Conservation (phyloP, 805 yeast species). For the Myxozyma neglecta region DNA sequence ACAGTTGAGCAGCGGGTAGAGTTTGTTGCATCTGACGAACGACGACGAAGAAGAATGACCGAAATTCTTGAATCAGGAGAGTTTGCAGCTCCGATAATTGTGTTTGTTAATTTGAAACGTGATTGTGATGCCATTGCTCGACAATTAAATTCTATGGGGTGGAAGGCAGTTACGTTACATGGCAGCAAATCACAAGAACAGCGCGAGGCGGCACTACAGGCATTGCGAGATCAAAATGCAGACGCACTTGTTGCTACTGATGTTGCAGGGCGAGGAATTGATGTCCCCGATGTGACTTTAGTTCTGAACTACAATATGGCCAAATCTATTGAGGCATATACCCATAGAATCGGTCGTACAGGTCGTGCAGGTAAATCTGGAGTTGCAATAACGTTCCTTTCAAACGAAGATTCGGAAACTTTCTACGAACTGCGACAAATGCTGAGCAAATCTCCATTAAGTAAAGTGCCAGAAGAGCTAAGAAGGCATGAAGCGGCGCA, state of each 20-base stretch:
- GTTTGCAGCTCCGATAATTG: slow-evolving; percentile 61
- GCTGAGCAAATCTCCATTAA: slow-evolving; percentile 45
- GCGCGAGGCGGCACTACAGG: slow-evolving; percentile 72
- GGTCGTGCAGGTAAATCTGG: slow-evolving; percentile 92
- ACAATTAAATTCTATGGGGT: slow-evolving; percentile 50
- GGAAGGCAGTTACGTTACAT: slow-evolving; percentile 65
- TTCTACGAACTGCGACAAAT: slow-evolving; percentile 54
- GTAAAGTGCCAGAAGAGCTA: slow-evolving; percentile 47
- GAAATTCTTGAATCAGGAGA: slow-evolving; percentile 42
- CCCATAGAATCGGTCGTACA: slow-evolving; percentile 94
- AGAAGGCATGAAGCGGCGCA: slow-evolving; percentile 12
- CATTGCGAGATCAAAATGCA: slow-evolving; percentile 55
- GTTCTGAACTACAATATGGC: slow-evolving; percentile 89
- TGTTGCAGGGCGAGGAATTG: slow-evolving; percentile 94
- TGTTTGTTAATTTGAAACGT: slow-evolving; percentile 77
- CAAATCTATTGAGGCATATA: slow-evolving; percentile 72
- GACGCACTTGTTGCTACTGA: slow-evolving; percentile 85
- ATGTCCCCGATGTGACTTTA: slow-evolving; percentile 79
- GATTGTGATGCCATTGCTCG: slow-evolving; percentile 66
- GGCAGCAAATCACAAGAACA: slow-evolving; percentile 85
- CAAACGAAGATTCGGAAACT: slow-evolving; percentile 53
- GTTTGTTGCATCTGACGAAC: slow-evolving; percentile 49
- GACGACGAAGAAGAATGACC: slow-evolving; percentile 48
- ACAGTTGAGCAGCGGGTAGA: slow-evolving; percentile 70
- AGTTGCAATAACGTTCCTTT: slow-evolving; percentile 69